phyloP scores from a whole-genome alignment of 2,329 filamentous ascomycete species.

The Colletotrichum sojae region DNA sequence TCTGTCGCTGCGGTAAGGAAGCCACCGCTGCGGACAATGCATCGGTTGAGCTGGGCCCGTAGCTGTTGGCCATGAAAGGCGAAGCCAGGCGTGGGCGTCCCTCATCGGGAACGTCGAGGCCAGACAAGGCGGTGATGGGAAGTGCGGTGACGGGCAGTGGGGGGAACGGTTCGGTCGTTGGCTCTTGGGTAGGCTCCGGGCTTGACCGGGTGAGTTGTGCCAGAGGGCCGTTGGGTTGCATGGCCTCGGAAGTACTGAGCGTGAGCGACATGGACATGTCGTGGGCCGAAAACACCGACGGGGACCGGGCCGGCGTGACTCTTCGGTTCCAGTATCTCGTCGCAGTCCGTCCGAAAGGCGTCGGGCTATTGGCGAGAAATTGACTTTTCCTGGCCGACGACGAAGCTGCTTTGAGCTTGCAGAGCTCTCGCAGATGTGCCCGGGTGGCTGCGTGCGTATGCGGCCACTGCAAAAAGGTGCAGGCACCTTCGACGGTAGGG shows the following conservation, averaged over 20 bases:
- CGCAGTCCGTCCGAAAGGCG: conserved; percentile 68
- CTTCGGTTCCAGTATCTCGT: conserved; percentile 65
- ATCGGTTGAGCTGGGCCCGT: conserved; percentile 72
- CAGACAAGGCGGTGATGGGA: not conserved
- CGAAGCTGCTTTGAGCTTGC: conserved; percentile 66
- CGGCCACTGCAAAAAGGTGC: conserved; percentile 72
- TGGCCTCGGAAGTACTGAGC: conserved; percentile 74
- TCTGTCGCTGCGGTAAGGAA: conserved; percentile 55
- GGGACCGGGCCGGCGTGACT: conserved; percentile 60
- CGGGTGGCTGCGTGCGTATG: conserved; percentile 75
- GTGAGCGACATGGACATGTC: conserved; percentile 76
- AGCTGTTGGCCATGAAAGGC: conserved; percentile 71
- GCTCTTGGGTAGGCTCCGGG: conserved; percentile 43
- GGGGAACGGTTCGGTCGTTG: conserved; percentile 41
- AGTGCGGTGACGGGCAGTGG: conserved; percentile 25
- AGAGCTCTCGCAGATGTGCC: conserved; percentile 73
- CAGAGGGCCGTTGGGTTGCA: conserved; percentile 74
- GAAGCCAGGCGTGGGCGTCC: conserved; percentile 63
- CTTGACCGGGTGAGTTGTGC: conserved; percentile 70
- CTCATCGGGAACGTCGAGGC: conserved; percentile 41
- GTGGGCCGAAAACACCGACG: conserved; percentile 69
- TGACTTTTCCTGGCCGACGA: conserved; percentile 59
- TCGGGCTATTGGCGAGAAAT: conserved; percentile 67
- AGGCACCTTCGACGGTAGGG: conserved; percentile 63
- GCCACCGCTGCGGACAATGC: conserved; percentile 59